These are phyloP conservation scores for Candida freyschussii DNA, from an alignment of 1,139 yeast species.

Conservation along the genomic window DNA sequence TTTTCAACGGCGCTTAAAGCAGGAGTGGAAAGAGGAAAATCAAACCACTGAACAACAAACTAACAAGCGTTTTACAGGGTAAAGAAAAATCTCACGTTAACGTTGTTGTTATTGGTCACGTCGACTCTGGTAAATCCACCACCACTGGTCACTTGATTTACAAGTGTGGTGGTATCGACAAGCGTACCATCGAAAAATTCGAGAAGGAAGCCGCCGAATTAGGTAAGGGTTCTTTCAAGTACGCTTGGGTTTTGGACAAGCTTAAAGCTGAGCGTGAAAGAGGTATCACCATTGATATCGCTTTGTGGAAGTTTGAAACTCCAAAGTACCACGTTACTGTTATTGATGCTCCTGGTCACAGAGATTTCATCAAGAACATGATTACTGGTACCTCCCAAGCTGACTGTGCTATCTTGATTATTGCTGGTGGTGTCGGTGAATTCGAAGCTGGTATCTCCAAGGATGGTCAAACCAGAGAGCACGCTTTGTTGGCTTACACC, in stretches of 20 bases:
- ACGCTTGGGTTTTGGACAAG: slow-evolving; percentile 97
- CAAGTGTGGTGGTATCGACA: slow-evolving; percentile 93
- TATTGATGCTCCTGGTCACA: slow-evolving; percentile 95
- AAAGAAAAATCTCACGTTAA: slow-evolving; percentile 96
- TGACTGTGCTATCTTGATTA: slow-evolving; percentile 86
- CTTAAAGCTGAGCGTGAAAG: slow-evolving; percentile 96
- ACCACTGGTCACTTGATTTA: slow-evolving; percentile 98
- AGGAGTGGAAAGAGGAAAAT: no score
- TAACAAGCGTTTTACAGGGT: slow-evolving; percentile 43
- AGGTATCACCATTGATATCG: slow-evolving; percentile 94
- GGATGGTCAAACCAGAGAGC: slow-evolving; percentile 94
- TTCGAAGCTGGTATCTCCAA: slow-evolving; percentile 94
- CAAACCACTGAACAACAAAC: slow-evolving; percentile 2
- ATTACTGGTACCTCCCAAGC: slow-evolving; percentile 93
- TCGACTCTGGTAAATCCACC: slow-evolving; percentile 98
- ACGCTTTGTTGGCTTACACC: slow-evolving; percentile 85
- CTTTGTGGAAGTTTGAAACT: slow-evolving; percentile 95
- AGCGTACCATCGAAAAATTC: slow-evolving; percentile 98
- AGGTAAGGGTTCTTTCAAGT: slow-evolving; percentile 98
- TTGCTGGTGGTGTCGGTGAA: slow-evolving; percentile 91
- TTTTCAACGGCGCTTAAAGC: no score
- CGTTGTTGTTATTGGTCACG: slow-evolving; percentile 99
- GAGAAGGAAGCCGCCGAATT: slow-evolving; percentile 98
- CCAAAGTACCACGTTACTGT: slow-evolving; percentile 91
- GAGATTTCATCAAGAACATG: slow-evolving; percentile 96